These are phyloP conservation scores for Phytophthora idaei DNA, from an alignment of 352 stramenopile genomes.

Conservation along the genomic window DNA sequence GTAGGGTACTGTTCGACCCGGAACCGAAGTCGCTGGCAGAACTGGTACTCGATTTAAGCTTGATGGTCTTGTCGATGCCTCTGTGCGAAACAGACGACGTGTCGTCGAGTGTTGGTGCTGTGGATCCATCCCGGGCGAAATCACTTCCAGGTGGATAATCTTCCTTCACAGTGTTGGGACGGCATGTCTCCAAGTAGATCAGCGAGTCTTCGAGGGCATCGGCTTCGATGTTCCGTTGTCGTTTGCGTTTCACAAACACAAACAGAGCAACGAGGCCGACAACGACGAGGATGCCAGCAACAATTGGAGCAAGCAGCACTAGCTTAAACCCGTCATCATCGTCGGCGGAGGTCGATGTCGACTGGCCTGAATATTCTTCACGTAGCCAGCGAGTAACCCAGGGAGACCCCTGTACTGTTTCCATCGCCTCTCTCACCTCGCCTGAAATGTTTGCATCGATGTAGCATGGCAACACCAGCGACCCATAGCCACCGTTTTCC, in stretches of 20 bases:
- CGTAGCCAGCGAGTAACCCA: slow-evolving; percentile 29
- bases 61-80: slow-evolving; percentile 27
- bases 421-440: slow-evolving; percentile 3
- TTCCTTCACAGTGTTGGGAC: background rate
- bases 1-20: slow-evolving; percentile 22
- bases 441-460: background rate
- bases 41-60: slow-evolving; percentile 5
- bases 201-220: slow-evolving; percentile 19
- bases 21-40: slow-evolving; percentile 5
- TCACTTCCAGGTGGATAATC: background rate
- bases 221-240: slow-evolving; percentile 8
- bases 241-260: slow-evolving; percentile 14
- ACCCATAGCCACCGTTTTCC: slow-evolving; percentile 25
- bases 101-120: slow-evolving; percentile 7
- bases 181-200: background rate
- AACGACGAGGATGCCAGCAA: slow-evolving; percentile 18
- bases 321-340: slow-evolving; percentile 8
- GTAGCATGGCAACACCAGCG: slow-evolving; percentile 30
- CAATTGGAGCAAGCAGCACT: slow-evolving; percentile 21
- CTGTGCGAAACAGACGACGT: slow-evolving; percentile 10
- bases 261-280: slow-evolving; percentile 17
- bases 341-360: background rate
- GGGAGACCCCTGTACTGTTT: slow-evolving; percentile 8
- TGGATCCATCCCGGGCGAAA: background rate
- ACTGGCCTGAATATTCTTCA: slow-evolving; percentile 4